Base-by-base conservation (phyloP, 192 early-diverging fungal species). In the Spinellus fusiger region DNA sequence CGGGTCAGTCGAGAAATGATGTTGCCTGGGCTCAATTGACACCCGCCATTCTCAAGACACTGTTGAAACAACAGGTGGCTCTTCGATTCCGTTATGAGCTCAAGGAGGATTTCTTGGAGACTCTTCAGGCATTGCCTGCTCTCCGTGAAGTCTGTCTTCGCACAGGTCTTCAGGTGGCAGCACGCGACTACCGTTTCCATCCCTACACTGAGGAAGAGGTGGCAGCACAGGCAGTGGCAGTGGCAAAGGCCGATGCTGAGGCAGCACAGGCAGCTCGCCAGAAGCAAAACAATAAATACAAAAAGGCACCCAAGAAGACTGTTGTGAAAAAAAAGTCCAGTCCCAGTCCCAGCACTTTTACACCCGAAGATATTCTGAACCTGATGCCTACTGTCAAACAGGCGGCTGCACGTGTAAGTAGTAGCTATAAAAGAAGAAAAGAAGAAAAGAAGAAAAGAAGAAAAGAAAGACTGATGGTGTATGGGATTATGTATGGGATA, bases 91-190 rank as follows among this genome's bases (percentile, higher is more conserved):
- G 93, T 27, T 95, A 81, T 70, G 59, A 66, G 5, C 75, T 94
- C 33, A 66, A 82, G 0, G 69, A 73, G 12, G 71, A 80, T 40
- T 83, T 85, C 71, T 61, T 84, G 29, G 68, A 58, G 49, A 34
- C 63, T 27, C 49, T 80, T 22, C 76, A 78, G 64, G 80, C 82
- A 68, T 55, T 80, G 3, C 80, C 90, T n/a, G 53, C 89, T 12
- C 72, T 99, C 27, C 85, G 95, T 65, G 88, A 90, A 44, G 75
- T 96, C 27, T 90, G 90, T 62, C 57, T 89, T 47, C 90, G 91
- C 69, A 75, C 86, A 15, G 96, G 96, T 23, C 80, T 94, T 31
- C 96, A 99, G 73, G 48, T 99, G 13, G 84, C 83, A 44, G 77
- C 87, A 35, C 81, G 84, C 33, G 82, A 89, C 27, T 98, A 96